Base-by-base conservation (phyloP, 768 basidiomycete species). In the Tylopilus balloui region DNA sequence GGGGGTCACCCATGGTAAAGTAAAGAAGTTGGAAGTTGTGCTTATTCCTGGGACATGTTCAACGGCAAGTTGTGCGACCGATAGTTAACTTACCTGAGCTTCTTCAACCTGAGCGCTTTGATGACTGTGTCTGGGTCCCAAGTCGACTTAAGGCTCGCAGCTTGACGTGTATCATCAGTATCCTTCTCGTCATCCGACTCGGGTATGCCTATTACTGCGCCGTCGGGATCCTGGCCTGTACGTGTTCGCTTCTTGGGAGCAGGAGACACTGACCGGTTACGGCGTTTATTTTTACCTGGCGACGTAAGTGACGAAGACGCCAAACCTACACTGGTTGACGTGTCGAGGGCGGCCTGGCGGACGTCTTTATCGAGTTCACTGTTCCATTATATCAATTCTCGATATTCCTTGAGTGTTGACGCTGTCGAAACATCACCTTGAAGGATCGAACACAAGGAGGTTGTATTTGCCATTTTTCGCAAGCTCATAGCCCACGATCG, bases 401-500 rank as follows among this genome's bases (percentile, higher is more conserved):
- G 27, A 40, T 36, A 21, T 21, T 27, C 35, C 17, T 43, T 27
- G 1, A 51, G 19, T 23, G 41, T 53, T 20, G 46, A 53, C 10
- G 36, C 60, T 11, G 25, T 32, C 11, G 17, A 46, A 20, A 51
- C 47, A 72, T 57, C 52, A 87, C 88, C 61, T 73, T 14, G 80
- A 79, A 15, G 92, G 89, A 70, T 96, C 90, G 54, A 92, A 90
- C 7, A 78, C 71, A 13, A 95, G 71, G 9, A 96, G 73, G 54
- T 79, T 84, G 32, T 79, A 72, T 12, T 70, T 65, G 7, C 81
- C 84, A 14, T 71, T 71, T 56, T 75, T 78, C 45, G 71, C 73
- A 32, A 83, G 67, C 65, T 94, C 90, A 57, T 86, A 93, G 2
- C 92, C 92, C 3, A 96, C 76, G 12, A 96, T 81, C 4, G 86